Base-by-base conservation (phyloP, 2,329 filamentous ascomycete species). In the Cordyceps militaris region DNA sequence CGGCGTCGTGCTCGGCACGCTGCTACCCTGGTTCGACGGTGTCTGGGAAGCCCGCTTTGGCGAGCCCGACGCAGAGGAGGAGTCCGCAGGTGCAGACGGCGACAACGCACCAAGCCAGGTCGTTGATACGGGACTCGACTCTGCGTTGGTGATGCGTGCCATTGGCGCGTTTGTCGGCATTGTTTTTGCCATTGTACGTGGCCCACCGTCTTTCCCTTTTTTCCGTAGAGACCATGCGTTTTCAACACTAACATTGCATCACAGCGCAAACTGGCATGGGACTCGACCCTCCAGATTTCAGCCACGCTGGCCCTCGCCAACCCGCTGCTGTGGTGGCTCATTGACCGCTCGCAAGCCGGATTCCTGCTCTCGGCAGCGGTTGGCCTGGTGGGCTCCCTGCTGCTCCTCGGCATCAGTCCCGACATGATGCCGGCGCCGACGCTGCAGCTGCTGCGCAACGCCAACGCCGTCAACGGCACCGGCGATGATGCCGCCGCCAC, bases 321-420 rank as follows among this genome's bases (percentile, higher is more conserved):
- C 69, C 93, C 94, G 1, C 88, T 94, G 10, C 77, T 99, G 19
- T 99, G 94, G 94, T 99, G 96, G 73, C 79, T 97, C 24, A 88
- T 99, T 67, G 94, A 99, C 73, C 89, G 93, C 52, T 94, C 91
- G 48, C 86, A 85, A 63, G 82, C 91, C 0, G 94, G 94, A 4
- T 88, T 97, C 64, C 75, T 94, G 34, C 81, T 97, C 57, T 91
- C 90, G 0, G 79, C 86, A 14, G 75, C 83, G 1, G 86, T 96
- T 11, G 88, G 90, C 1, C 69, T 93, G 26, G 74, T 81, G 1
- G 91, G 93, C 8, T 92, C 92, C 10, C 80, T 82, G 14, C 71
- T 91, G 16, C 75, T 96, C 19, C 80, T 96, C 59, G 81, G 85
- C 14, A 79, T 93, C 34, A 87, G 91, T 65, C 89, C 91, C 2